Percentiles rank a stretch among this genome's conserved stretches.
phyloP scores from a whole-genome alignment of 2,329 filamentous ascomycete species.

The Sphaceloma murrayae region DNA sequence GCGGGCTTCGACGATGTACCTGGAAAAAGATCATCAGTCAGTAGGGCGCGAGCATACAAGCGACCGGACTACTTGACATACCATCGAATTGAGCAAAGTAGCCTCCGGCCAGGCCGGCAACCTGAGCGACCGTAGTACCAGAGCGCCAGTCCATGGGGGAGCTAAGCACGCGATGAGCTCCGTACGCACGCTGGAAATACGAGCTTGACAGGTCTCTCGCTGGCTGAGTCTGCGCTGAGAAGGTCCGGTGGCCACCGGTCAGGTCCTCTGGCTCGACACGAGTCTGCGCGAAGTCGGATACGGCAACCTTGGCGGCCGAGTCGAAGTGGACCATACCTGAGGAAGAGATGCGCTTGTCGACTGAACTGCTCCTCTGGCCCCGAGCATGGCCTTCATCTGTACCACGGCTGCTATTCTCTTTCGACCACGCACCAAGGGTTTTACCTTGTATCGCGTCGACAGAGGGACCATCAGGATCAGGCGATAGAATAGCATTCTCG shows the following conservation, averaged over 20 bases:
- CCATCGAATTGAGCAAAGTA: conserved; percentile 30
- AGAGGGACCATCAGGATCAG: conserved; percentile 24
- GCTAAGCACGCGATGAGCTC: conserved; percentile 25
- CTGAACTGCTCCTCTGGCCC: neutral
- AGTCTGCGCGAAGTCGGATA: conserved; percentile 22
- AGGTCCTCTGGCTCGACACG: conserved; percentile 6
- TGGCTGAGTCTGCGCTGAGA: conserved; percentile 18
- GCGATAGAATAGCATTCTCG: conserved; percentile 27
- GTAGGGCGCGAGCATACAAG: conserved; percentile 16
- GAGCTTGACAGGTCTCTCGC: conserved; percentile 8
- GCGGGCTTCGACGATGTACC: conserved; percentile 14
- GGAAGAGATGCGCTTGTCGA: neutral
- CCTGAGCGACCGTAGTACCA: conserved; percentile 25
- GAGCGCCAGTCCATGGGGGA: conserved; percentile 28
- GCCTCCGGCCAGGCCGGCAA: conserved; percentile 26
- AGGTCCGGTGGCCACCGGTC: conserved; percentile 15
- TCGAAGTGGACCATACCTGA: neutral
- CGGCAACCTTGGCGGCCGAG: conserved; percentile 19
- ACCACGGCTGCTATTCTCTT: conserved; percentile 17
- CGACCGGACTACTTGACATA: conserved; percentile 20
- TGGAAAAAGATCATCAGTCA: conserved; percentile 15
- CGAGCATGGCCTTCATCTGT: neutral
- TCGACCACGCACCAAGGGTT: conserved; percentile 26
- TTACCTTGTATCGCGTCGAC: conserved; percentile 20
- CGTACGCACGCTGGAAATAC: conserved; percentile 18